Evolutionary conservation across 2,329 filamentous ascomycete genomes (phyloP), one percentile per base, ranked within the genome.

Genomic region (Colletotrichum plurivorum): DNA sequence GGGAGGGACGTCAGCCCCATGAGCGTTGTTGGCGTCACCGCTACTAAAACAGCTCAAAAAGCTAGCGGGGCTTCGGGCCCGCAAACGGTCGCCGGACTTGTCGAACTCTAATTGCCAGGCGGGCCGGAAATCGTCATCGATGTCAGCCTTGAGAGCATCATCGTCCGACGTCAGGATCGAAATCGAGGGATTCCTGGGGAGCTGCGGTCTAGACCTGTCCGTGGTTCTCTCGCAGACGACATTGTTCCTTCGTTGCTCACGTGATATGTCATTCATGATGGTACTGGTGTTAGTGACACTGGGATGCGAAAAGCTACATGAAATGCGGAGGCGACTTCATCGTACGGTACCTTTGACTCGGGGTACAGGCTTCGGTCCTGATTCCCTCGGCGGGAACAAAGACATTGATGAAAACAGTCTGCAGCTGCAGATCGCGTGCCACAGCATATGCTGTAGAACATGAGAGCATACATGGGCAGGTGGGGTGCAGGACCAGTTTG

Each of bases 71-170:
- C 18, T 41, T 41, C 31, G 45, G 55, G 49, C 43, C 61, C 67
- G 62, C 67, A 66, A 66, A 52, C 62, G 51, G 62, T 45, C 45
- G 41, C 22, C 43, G 45, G 18, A 63, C 62, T 56, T 56, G 63
- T 46, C 20, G 54, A 63, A 54, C 54, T 56, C 43, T 65, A 22
- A 55, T 51, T 31, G 8, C 68, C 46, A 7, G 3, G 48, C 3
- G 16, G 31, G 22, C 48, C 31, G 16, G 48, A 41, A 36, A 22
- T 67, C 67, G 67, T 69, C 67, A 69, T 69, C 51, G 51, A 69
- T 56, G 45, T 31, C 55, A 51, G 49, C 43, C 51, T 55, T 51
- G 31, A 51, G 22, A 45, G 20, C 49, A n/a, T 60, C 20, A 27
- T 36, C 25, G 39, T 36, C 39, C 39, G 10, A 46, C 36, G 15